Evolutionary conservation across 257 asterid genomes (phyloP).

Genomic region (Avicennia marina): DNA sequence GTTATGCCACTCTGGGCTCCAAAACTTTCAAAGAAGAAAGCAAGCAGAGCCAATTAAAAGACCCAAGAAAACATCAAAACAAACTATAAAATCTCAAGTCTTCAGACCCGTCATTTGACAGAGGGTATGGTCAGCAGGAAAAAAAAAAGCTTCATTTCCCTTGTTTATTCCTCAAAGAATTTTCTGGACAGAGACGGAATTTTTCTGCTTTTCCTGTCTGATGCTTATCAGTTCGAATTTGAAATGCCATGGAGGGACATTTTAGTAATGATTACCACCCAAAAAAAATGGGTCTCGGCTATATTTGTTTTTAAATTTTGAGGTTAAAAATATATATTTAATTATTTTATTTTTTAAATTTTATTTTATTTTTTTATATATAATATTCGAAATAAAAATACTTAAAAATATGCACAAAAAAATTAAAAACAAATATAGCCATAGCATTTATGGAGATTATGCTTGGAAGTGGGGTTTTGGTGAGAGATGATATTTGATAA

Average conservation of each 20-base stretch:
- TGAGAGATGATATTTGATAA: too few species aligned
- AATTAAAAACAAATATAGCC: too few species aligned
- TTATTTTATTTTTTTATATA: too few species aligned
- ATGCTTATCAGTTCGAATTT: conserved; percentile 8
- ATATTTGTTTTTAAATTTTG: too few species aligned
- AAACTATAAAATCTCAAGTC: conserved; percentile 5
- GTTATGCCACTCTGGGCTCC: background rate
- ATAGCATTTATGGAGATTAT: too few species aligned
- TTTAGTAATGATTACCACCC: too few species aligned
- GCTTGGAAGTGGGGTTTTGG: too few species aligned
- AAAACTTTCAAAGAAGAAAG: background rate
- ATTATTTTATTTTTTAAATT: too few species aligned
- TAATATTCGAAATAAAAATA: too few species aligned
- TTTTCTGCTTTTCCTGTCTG: background rate
- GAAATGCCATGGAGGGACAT: too few species aligned
- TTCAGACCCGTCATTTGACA: background rate
- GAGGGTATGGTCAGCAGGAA: conserved; percentile 22
- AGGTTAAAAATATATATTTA: background rate
- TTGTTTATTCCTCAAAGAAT: background rate
- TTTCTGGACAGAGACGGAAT: background rate
- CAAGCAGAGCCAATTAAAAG: background rate
- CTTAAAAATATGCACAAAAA: too few species aligned
- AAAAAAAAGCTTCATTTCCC: conserved; percentile 30
- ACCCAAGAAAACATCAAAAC: conserved; percentile 10
- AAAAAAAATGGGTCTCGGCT: too few species aligned